A percentile compares a stretch with the other conserved stretches of the same genome.
Evolutionary conservation across 2,329 filamentous ascomycete genomes (phyloP).

Genomic region (Penicillium sp.): DNA sequence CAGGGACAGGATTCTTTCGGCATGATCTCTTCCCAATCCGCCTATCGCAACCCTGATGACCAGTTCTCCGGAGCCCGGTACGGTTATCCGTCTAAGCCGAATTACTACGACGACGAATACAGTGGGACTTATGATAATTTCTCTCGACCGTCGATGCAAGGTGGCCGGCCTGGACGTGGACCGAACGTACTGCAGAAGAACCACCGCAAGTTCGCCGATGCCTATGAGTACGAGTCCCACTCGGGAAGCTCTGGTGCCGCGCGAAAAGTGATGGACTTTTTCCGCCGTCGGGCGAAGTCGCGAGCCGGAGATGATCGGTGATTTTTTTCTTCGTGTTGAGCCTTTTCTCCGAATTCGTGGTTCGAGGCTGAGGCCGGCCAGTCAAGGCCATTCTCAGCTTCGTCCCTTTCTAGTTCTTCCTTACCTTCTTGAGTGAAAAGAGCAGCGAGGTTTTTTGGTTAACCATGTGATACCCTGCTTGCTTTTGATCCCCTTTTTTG

Average conservation of each 20-base stretch:
- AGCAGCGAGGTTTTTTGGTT: constrained; percentile 37
- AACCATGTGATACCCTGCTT: constrained; percentile 39
- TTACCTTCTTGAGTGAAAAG: constrained; percentile 11
- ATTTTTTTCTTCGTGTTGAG: no score
- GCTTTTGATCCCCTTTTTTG: constrained; percentile 25
- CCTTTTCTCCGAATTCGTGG: no score
- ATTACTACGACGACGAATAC: constrained; percentile 49
- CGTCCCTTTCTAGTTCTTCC: constrained; percentile 13
- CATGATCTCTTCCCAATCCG: constrained; percentile 28
- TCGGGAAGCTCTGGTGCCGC: constrained; percentile 81
- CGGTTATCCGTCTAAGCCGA: constrained; percentile 32
- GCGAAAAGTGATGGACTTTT: constrained; percentile 96
- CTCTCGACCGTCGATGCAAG: constrained; percentile 41
- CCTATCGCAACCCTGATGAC: constrained; percentile 30
- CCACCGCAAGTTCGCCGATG: constrained; percentile 79
- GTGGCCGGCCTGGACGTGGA: constrained; percentile 35
- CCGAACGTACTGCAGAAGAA: constrained; percentile 70
- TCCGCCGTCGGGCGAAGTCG: constrained; percentile 76
- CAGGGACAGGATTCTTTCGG: constrained; percentile 27
- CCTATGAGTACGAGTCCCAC: constrained; percentile 73
- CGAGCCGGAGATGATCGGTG: constrained; percentile 48
- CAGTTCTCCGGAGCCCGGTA: constrained; percentile 29
- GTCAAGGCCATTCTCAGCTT: constrained; percentile 8
- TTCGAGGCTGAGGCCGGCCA: no score
- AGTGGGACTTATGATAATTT: constrained; percentile 37